These are phyloP conservation scores for Serpula lacrymans DNA, from an alignment of 768 basidiomycete genomes.

Conservation along the genomic window DNA sequence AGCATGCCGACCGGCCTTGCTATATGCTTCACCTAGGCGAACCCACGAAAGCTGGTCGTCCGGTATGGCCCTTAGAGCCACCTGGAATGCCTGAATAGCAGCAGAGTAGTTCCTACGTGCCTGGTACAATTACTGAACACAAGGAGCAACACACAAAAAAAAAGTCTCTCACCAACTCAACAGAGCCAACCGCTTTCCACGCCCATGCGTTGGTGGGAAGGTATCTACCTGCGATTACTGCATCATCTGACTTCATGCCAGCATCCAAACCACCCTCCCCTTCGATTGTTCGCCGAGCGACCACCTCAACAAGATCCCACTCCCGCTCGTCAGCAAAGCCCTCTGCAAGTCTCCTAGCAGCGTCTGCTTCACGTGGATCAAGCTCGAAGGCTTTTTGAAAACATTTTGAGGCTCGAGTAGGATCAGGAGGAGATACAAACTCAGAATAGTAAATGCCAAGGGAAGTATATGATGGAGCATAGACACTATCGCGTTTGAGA, in stretches of 20 bases:
- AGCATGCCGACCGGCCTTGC: constrained; percentile 79
- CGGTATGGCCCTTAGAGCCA: constrained; percentile 76
- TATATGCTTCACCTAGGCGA: constrained; percentile 88
- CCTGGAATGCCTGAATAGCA: constrained; percentile 82
- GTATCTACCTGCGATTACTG: constrained; percentile 42
- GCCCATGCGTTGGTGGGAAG: constrained; percentile 90
- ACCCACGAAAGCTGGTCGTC: constrained; percentile 85
- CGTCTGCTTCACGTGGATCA: constrained; percentile 82
- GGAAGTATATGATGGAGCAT: constrained; percentile 91
- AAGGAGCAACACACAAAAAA: constrained; percentile 3
- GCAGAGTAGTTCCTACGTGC: constrained; percentile 62
- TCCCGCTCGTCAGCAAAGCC: constrained; percentile 91
- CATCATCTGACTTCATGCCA: constrained; percentile 44
- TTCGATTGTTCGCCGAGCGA: constrained; percentile 90
- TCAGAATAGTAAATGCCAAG: constrained; percentile 89
- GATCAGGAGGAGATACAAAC: constrained; percentile 67
- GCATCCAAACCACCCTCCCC: constrained; percentile 82
- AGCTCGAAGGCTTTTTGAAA: constrained; percentile 99
- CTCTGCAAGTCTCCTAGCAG: constrained; percentile 79
- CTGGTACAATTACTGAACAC: constrained; percentile 36
- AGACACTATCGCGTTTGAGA: constrained; percentile 69
- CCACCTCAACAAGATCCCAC: constrained; percentile 93
- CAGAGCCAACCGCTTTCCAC: constrained; percentile 93
- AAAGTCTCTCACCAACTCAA: constrained; percentile 69
- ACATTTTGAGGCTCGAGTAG: constrained; percentile 85